Evolutionary conservation across 2,329 filamentous ascomycete species (phyloP).

Genomic region (Emergomyces orientalis): DNA sequence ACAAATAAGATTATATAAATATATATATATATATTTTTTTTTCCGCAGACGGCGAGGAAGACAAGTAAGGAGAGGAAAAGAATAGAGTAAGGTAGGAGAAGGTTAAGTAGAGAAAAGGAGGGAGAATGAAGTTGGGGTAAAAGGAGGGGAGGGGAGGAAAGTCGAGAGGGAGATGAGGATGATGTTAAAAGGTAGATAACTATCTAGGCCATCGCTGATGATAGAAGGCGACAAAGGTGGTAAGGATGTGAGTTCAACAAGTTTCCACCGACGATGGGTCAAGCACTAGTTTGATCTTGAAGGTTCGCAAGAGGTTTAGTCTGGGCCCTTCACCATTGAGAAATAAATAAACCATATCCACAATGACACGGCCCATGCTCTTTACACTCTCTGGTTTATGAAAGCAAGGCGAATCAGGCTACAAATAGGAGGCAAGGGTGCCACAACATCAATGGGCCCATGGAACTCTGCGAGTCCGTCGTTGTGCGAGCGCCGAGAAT

Average conservation of each 20-base stretch:
- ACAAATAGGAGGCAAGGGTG: conserved; percentile 18
- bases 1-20: conserved; percentile 20
- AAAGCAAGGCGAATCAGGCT: conserved; percentile 14
- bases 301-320: conserved; percentile 4
- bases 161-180: conserved; percentile 11
- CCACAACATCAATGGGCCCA: conserved; percentile 4
- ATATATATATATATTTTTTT: too few species aligned
- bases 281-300: conserved; percentile 5
- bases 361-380: conserved; percentile 12
- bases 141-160: conserved; percentile 15
- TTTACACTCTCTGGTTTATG: conserved; percentile 8
- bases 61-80: conserved; percentile 17
- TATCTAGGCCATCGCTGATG: conserved; percentile 2
- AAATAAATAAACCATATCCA: conserved; percentile 7
- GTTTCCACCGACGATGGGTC: neutral
- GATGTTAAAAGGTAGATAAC: conserved; percentile 6
- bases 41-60: neutral
- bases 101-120: conserved; percentile 15
- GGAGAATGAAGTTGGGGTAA: conserved; percentile 9
- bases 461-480: conserved; percentile 4
- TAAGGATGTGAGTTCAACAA: neutral
- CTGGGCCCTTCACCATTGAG: conserved; percentile 5
- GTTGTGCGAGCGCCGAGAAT: conserved; percentile 1
- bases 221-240: neutral
- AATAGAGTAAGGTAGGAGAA: conserved; percentile 38